phyloP scores from a whole-genome alignment of 1,284 basidiomycete species.

The Malassezia restricta region DNA sequence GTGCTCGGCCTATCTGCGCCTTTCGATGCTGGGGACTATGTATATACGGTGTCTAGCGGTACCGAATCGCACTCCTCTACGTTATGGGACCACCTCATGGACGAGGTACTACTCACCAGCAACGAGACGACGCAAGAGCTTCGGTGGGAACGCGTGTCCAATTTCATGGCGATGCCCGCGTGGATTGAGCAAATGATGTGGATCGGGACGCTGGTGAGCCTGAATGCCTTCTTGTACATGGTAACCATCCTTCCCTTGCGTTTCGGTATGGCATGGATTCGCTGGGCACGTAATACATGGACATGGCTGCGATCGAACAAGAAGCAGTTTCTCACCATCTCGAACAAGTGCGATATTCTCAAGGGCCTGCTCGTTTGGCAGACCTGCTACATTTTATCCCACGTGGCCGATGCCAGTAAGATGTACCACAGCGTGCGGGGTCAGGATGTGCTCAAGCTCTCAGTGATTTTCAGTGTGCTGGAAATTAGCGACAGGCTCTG shows the following conservation, averaged over 20 bases:
- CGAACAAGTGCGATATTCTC: slow-evolving; percentile 82
- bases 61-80: neutral
- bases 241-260: slow-evolving; percentile 96
- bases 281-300: slow-evolving; percentile 22
- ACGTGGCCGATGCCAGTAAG: slow-evolving; percentile 86
- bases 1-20: slow-evolving; percentile 9
- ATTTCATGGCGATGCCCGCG: slow-evolving; percentile 83
- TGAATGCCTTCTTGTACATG: slow-evolving; percentile 94
- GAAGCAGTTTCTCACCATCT: slow-evolving; percentile 44
- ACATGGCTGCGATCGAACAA: slow-evolving; percentile 25
- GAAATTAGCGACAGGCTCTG: slow-evolving; percentile 86
- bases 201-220: slow-evolving; percentile 83
- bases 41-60: neutral
- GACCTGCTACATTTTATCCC: slow-evolving; percentile 63
- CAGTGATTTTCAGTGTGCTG: slow-evolving; percentile 87
- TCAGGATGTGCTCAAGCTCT: slow-evolving; percentile 71
- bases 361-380: slow-evolving; percentile 64
- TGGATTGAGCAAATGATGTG: slow-evolving; percentile 91
- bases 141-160: slow-evolving; percentile 94
- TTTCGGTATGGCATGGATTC: slow-evolving; percentile 38
- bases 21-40: neutral
- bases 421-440: slow-evolving; percentile 98
- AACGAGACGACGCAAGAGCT: slow-evolving; percentile 83
- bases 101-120: slow-evolving; percentile 68
- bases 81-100: slow-evolving; percentile 79